These are phyloP conservation scores for Aspergillus piperis DNA, from an alignment of 2,329 filamentous ascomycete species.

Conservation along the genomic window DNA sequence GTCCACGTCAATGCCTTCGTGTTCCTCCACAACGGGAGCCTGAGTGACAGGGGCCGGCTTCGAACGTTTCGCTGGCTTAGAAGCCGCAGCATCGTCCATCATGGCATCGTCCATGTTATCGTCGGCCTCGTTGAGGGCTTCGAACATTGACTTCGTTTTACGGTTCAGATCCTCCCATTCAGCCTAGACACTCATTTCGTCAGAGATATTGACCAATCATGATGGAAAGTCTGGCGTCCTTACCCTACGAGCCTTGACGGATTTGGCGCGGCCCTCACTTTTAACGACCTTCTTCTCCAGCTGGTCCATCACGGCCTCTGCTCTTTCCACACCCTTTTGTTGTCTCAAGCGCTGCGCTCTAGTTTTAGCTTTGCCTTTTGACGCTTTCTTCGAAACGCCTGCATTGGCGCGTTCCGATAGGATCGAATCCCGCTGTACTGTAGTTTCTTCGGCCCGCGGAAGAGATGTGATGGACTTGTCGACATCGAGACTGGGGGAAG, in stretches of 20 bases:
- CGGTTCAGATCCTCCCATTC: slow-evolving; percentile 47
- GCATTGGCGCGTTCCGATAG: slow-evolving; percentile 52
- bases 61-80: slow-evolving; percentile 22
- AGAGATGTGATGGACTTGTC: slow-evolving; percentile 52
- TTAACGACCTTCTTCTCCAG: slow-evolving; percentile 58
- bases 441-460: slow-evolving; percentile 44
- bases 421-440: slow-evolving; percentile 46
- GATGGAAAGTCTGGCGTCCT: slow-evolving; percentile 14
- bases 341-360: slow-evolving; percentile 57
- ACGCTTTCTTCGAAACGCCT: slow-evolving; percentile 57
- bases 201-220: slow-evolving; percentile 11
- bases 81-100: slow-evolving; percentile 32
- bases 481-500: slow-evolving; percentile 55
- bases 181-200: slow-evolving; percentile 28
- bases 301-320: slow-evolving; percentile 56
- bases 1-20: slow-evolving; percentile 38
- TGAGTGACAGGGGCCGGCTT: slow-evolving; percentile 15
- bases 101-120: slow-evolving; percentile 33
- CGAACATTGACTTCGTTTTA: slow-evolving; percentile 29
- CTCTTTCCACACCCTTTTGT: slow-evolving; percentile 57
- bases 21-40: slow-evolving; percentile 27
- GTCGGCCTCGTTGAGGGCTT: slow-evolving; percentile 51
- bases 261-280: slow-evolving; percentile 52
- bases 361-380: slow-evolving; percentile 50
- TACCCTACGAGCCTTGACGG: slow-evolving; percentile 51